Conservation (phyloP, 192 early-diverging fungal species). For the Spizellomyces sp. region DNA sequence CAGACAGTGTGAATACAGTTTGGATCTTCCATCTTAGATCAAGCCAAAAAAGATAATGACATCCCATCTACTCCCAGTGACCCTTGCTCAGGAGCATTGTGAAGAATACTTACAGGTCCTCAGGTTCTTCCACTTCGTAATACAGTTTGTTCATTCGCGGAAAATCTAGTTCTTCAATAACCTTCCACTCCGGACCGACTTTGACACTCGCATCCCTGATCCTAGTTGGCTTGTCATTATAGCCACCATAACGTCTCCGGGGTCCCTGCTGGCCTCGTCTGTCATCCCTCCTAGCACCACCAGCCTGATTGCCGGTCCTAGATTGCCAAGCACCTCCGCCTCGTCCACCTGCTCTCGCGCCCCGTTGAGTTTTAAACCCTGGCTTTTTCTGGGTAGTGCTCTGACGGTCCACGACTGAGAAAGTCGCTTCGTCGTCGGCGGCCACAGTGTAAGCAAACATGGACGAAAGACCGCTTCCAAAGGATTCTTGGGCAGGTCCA, state of each 20-base stretch:
- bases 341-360: conserved; percentile 29
- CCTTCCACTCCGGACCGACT: conserved; percentile 86
- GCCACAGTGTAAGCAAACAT: conserved; percentile 84
- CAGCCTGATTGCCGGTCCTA: conserved; percentile 7
- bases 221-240: conserved; percentile 66
- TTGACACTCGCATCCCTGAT: conserved; percentile 84
- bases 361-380: conserved; percentile 27
- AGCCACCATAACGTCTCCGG: conserved; percentile 48
- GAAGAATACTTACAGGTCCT: conserved; percentile 69
- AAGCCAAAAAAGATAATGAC: conserved; percentile 22
- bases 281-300: conserved; percentile 27
- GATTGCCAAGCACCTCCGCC: conserved; percentile 26
- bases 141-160: conserved; percentile 79
- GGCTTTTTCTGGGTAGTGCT: conserved; percentile 62
- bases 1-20: conserved; percentile 55
- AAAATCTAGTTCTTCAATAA: conserved; percentile 96
- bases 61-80: conserved; percentile 17
- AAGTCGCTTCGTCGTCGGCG: conserved; percentile 90
- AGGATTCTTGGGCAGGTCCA: conserved; percentile 57
- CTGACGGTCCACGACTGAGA: conserved; percentile 89
- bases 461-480: conserved; percentile 80
- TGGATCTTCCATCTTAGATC: conserved; percentile 23
- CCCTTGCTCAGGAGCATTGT: not conserved
- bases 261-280: conserved; percentile 33
- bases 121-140: conserved; percentile 75